Base-by-base conservation (phyloP, 495 filamentous ascomycete species). In the Neurospora sp. region DNA sequence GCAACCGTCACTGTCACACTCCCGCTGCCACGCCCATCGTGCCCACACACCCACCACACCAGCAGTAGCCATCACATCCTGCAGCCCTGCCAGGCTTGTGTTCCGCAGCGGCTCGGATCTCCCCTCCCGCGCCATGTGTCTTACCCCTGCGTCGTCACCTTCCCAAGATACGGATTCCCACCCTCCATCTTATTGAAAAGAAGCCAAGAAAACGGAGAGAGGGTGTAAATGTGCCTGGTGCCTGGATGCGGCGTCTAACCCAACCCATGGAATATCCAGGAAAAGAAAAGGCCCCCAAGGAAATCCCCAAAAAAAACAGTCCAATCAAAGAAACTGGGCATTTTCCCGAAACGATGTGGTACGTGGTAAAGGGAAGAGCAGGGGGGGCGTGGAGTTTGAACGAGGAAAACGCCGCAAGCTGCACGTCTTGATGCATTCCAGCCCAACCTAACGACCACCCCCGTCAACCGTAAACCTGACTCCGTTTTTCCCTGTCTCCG, bases 401-500 rank as follows among this genome's bases (percentile, higher is more conserved):
- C 71, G 68, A 40, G 71, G 71, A 75, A 79, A 71, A 69, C 48
- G 46, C 68, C 69, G 70, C 74, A 59, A 41, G 42, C 74, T 75
- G 77, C 82, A 82, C 76, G 76, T 78, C 70, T 75, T 48, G 74
- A 71, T 69, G 39, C 73, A 73, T 70, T 61, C 70, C 73, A 74
- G 76, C 73, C 72, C 76, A 73, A 75, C 77, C 77, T 74, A 74
- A 74, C 76, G 53, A 42, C 73, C 40, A 78, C 69, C 38, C n/a
- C 71, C 44, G 53, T 37, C 22, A 68, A 27, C 61, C 61, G 42
- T 37, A 66, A 70, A 73, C 38, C 27, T 66, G 53, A 66, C 53
- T 42, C 8, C 48, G 39, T 70, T 61, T 68, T 69, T 38, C 10
- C 59, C 14, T 38, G 48, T 73, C 73, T 71, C 72, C 74, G 71